Evolutionary conservation across 2,329 filamentous ascomycete genomes (phyloP).

Genomic region (Fusarium sp.): DNA sequence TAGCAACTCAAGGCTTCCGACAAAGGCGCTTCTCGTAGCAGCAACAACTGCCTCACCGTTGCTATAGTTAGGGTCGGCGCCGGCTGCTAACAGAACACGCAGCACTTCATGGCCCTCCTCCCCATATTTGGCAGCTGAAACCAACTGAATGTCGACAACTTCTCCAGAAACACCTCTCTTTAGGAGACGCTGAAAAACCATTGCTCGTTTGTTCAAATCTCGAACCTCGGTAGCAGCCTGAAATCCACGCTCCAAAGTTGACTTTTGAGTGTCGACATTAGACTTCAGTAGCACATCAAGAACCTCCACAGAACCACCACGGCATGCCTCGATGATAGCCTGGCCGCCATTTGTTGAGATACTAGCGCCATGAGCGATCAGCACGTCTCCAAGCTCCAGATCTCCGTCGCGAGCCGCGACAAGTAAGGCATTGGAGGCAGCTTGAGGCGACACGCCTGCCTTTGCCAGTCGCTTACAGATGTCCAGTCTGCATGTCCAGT

Average conservation of each 20-base stretch:
- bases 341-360: conserved; percentile 67
- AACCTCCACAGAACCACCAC: conserved; percentile 65
- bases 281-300: conserved; percentile 65
- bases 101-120: conserved; percentile 65
- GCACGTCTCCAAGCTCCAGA: conserved; percentile 63
- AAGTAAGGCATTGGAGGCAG: conserved; percentile 66
- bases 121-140: conserved; percentile 67
- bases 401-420: conserved; percentile 68
- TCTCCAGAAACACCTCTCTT: conserved; percentile 66
- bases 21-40: conserved; percentile 66
- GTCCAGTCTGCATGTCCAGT: conserved; percentile 57
- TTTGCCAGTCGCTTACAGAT: conserved; percentile 64
- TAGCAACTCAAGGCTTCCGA: conserved; percentile 66
- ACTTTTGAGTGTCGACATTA: conserved; percentile 56
- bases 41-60: conserved; percentile 70
- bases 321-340: conserved; percentile 68
- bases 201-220: conserved; percentile 64
- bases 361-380: conserved; percentile 67
- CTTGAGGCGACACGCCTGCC: conserved; percentile 61
- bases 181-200: conserved; percentile 67
- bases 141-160: conserved; percentile 66
- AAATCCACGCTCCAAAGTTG: conserved; percentile 66
- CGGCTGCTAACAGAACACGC: conserved; percentile 64
- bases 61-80: conserved; percentile 69
- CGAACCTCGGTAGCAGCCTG: conserved; percentile 68